phyloP scores from a whole-genome alignment of 352 stramenopile genomes.

The Thalassiosira ordinaria region DNA sequence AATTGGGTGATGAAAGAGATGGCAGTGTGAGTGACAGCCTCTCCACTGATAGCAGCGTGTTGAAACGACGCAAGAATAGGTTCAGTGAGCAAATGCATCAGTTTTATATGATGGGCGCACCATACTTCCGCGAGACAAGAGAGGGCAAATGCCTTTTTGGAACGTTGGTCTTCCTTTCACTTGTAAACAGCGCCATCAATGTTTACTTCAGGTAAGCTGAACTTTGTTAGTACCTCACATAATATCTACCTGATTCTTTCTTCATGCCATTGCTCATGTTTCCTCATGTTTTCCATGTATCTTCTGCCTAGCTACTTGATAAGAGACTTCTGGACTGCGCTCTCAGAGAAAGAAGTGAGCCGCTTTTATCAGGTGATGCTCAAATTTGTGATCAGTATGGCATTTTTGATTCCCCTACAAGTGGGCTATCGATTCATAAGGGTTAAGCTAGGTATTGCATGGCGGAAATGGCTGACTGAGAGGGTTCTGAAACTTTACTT shows the following conservation, averaged over 20 bases:
- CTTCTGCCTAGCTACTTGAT: conserved; percentile 69
- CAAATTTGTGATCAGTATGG: conserved; percentile 75
- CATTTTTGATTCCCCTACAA: conserved; percentile 78
- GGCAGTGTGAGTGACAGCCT: neutral
- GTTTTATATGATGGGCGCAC: neutral
- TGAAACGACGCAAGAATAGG: neutral
- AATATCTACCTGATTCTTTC: neutral
- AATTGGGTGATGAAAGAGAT: neutral
- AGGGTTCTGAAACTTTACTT: conserved; percentile 83
- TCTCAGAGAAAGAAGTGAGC: conserved; percentile 81
- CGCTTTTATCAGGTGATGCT: conserved; percentile 85
- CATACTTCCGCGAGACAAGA: conserved; percentile 50
- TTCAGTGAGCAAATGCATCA: neutral
- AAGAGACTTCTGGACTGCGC: conserved; percentile 88
- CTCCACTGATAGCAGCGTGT: neutral
- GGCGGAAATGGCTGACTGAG: conserved; percentile 88
- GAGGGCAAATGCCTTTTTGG: conserved; percentile 73
- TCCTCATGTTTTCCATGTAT: neutral
- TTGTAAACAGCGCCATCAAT: conserved; percentile 83
- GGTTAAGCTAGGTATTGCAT: conserved; percentile 80
- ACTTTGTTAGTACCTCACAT: neutral
- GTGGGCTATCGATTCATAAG: conserved; percentile 76
- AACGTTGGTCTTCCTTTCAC: conserved; percentile 81
- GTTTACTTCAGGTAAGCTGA: conserved; percentile 86
- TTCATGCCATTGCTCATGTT: neutral